Evolutionary conservation across 345 rosid genomes (phyloP).

Genomic region (Mallotus nudiflorus): DNA sequence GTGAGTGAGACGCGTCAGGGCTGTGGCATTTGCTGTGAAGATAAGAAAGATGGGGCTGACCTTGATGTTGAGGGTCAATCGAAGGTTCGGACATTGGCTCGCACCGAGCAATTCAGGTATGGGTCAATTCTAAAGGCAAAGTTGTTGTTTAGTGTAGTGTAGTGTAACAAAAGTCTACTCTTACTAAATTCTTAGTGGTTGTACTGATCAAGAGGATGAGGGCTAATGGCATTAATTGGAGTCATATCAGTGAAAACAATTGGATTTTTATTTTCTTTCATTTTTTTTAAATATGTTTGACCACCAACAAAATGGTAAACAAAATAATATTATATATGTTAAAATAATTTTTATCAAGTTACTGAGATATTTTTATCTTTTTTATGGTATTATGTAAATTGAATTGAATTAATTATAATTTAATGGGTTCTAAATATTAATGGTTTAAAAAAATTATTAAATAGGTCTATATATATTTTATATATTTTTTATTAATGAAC

Average conservation of each 20-base stretch:
- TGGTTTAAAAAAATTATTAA: no score
- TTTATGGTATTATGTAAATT: no score
- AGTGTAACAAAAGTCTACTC: background rate
- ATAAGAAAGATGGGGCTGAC: conserved; percentile 18
- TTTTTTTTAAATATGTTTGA: no score
- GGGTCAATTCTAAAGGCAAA: background rate
- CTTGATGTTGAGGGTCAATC: conserved; percentile 14
- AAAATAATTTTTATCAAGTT: no score
- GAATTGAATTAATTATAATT: no score
- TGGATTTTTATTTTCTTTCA: no score
- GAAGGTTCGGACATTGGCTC: conserved; percentile 28
- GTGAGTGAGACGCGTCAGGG: conserved; percentile 39
- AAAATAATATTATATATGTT: no score
- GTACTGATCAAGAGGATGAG: background rate
- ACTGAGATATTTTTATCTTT: no score
- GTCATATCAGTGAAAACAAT: conserved; percentile 2
- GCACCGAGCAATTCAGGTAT: conserved; percentile 71
- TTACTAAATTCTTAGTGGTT: background rate
- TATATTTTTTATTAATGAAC: no score
- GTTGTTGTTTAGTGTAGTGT: background rate
- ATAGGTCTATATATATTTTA: no score
- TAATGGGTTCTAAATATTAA: no score
- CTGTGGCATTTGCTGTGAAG: conserved; percentile 37
- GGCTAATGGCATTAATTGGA: background rate
- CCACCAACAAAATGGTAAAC: no score